Conservation (phyloP, 768 basidiomycete species). For the Suillus brevipes region DNA sequence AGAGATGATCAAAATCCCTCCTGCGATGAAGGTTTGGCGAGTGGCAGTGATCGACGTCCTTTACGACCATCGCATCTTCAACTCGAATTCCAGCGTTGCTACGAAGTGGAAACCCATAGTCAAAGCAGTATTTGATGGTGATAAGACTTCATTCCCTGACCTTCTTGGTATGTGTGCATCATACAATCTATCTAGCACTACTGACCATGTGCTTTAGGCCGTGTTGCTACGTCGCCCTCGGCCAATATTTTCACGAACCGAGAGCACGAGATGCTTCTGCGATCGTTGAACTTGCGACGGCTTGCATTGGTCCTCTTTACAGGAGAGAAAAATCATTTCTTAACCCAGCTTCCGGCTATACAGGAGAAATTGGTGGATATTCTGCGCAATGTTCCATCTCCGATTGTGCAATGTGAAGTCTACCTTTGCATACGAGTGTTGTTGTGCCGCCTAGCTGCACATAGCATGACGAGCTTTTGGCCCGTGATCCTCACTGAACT, state of each 20-base stretch:
- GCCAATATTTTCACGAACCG: slow-evolving; percentile 96
- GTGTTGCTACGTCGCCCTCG: slow-evolving; percentile 81
- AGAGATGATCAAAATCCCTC: slow-evolving; percentile 78
- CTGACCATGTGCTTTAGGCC: slow-evolving; percentile 47
- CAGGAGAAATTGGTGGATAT: slow-evolving; percentile 97
- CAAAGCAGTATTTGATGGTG: slow-evolving; percentile 77
- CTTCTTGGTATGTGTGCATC: slow-evolving; percentile 62
- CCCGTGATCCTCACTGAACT: slow-evolving; percentile 93
- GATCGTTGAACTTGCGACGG: slow-evolving; percentile 84
- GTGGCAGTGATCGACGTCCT: slow-evolving; percentile 77
- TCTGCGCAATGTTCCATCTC: slow-evolving; percentile 73
- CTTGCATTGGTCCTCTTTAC: slow-evolving; percentile 85
- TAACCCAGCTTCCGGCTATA: slow-evolving; percentile 88
- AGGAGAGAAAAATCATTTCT: slow-evolving; percentile 88
- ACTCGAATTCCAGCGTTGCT: slow-evolving; percentile 56
- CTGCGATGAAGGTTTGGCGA: slow-evolving; percentile 83
- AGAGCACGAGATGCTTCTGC: slow-evolving; percentile 88
- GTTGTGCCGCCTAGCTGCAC: slow-evolving; percentile 85
- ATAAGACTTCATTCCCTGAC: slow-evolving; percentile 85
- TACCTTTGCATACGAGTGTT: slow-evolving; percentile 92
- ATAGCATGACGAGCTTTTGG: slow-evolving; percentile 96
- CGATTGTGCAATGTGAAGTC: slow-evolving; percentile 90
- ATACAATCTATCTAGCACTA: slow-evolving; percentile 33
- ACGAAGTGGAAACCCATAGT: slow-evolving; percentile 76
- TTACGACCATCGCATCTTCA: slow-evolving; percentile 87